Conservation (phyloP, 352 stramenopile genomes). For the Pythium vanterpoolii region DNA sequence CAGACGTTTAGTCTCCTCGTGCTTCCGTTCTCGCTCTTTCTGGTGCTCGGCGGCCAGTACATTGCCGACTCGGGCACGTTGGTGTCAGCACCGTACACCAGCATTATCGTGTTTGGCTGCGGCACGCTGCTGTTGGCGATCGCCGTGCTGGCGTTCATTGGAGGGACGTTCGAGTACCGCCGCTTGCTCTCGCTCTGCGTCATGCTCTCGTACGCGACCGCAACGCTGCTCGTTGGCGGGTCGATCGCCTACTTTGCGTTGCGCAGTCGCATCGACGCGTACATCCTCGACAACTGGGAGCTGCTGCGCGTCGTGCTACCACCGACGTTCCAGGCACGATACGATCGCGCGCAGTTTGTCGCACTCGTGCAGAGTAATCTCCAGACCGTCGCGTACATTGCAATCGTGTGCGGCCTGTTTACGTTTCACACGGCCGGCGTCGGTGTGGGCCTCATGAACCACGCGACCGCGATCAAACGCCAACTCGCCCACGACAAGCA, state of each 20-base stretch:
- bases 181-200: constrained; percentile 68
- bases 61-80: constrained; percentile 66
- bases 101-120: constrained; percentile 60
- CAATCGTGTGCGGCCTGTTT: constrained; percentile 54
- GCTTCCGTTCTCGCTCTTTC: constrained; percentile 61
- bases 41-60: constrained; percentile 70
- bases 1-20: constrained; percentile 70
- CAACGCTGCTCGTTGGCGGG: constrained; percentile 41
- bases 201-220: constrained; percentile 53
- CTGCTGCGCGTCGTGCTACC: constrained; percentile 58
- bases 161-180: constrained; percentile 74
- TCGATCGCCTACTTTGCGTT: constrained; percentile 58
- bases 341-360: constrained; percentile 66
- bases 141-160: constrained; percentile 62
- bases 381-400: constrained; percentile 51
- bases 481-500: constrained; percentile 55
- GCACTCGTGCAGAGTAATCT: constrained; percentile 53
- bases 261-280: constrained; percentile 42
- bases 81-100: constrained; percentile 62
- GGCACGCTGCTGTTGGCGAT: constrained; percentile 53
- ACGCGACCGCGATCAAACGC: constrained; percentile 50
- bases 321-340: constrained; percentile 60
- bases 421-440: constrained; percentile 44
- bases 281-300: constrained; percentile 56
- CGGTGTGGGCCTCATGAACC: constrained; percentile 53